Evolutionary conservation across 2,329 filamentous ascomycete genomes (phyloP).

Genomic region (Verticillium klebahnii): DNA sequence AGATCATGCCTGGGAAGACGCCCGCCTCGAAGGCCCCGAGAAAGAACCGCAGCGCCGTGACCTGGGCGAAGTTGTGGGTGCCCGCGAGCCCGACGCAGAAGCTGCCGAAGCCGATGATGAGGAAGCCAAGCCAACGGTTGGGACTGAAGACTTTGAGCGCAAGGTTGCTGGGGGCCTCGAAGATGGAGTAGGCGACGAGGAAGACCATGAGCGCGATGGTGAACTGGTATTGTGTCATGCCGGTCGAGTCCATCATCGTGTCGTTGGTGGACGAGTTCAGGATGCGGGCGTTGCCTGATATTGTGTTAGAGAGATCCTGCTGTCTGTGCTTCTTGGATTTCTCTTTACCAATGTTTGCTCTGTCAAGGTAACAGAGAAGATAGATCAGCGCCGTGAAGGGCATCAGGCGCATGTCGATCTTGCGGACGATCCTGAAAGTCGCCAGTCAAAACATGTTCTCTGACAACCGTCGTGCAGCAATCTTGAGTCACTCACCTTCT

Average conservation of each 20-base stretch:
- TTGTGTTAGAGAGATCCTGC: neutral
- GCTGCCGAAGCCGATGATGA: conserved; percentile 1
- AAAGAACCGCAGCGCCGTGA: conserved; percentile 34
- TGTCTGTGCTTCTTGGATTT: neutral
- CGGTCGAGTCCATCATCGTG: conserved; percentile 57
- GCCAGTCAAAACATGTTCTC: neutral
- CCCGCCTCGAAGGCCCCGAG: conserved; percentile 56
- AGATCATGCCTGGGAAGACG: conserved; percentile 53
- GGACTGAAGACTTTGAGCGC: conserved; percentile 15
- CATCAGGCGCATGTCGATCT: conserved; percentile 59
- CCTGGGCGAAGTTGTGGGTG: conserved; percentile 12
- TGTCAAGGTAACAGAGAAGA: conserved; percentile 63
- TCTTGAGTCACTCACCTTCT: neutral
- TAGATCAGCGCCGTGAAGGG: conserved; percentile 58
- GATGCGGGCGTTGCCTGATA: conserved; percentile 54
- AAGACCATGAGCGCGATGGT: conserved; percentile 55
- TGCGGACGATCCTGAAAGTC: conserved; percentile 34
- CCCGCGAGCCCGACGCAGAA: neutral
- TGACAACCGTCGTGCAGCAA: too few species aligned
- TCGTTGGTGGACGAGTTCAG: conserved; percentile 56
- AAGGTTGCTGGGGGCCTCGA: conserved; percentile 18
- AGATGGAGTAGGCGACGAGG: conserved; percentile 38
- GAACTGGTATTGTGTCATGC: conserved; percentile 59
- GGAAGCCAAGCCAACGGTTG: conserved; percentile 39
- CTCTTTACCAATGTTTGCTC: conserved; percentile 59